Base-by-base conservation (phyloP, 2,329 filamentous ascomycete genomes). In the Trichoderma afroharzianum region DNA sequence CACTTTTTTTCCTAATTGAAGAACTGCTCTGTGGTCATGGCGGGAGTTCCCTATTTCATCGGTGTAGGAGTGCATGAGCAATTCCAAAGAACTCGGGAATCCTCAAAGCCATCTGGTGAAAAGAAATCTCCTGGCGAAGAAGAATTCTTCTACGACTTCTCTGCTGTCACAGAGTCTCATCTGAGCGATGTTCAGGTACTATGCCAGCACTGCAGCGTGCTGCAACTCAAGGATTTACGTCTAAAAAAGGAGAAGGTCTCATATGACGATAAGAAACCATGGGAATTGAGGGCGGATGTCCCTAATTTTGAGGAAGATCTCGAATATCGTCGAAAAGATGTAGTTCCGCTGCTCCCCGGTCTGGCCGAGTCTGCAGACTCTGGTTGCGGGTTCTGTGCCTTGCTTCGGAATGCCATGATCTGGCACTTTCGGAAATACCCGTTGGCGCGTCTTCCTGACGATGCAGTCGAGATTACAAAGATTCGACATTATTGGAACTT, bases 391-490 rank as follows among this genome's bases (percentile, higher is more conserved):
- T 67, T 67, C 9, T 67, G 63, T 33, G 24, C 15, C 18, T 26
- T 67, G 50, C 47, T 67, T n/a, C 47, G 63, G n/a, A 67, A 67
- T 39, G 63, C 63, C 24, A 28, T 67, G 6, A 57, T 67, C 21
- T 32, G 18, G 63, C 63, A 67, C 24, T 67, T 57, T 24, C 32
- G 24, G 24, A 18, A 14, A 26, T 57, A 67, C 6, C 32, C 6
- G 1, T 39, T 67, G 14, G 24, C 18, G 24, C 32, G 63, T n/a
- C 63, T 67, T 30, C 21, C 63, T 14, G 50, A 28, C 12, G 47
- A 67, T 28, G n/a, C 15, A 28, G 39, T 67, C 24, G 63, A 67
- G 21, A 57, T 67, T n/a, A 30, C 12, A 12, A 15, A 32, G 9
- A 57, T 67, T 4, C 63, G 63, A 9, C 21, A 67, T 21, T 67